Evolutionary conservation across 148 eudicot genomes (phyloP).

Genomic region (Vaccinium vitisidaea): DNA sequence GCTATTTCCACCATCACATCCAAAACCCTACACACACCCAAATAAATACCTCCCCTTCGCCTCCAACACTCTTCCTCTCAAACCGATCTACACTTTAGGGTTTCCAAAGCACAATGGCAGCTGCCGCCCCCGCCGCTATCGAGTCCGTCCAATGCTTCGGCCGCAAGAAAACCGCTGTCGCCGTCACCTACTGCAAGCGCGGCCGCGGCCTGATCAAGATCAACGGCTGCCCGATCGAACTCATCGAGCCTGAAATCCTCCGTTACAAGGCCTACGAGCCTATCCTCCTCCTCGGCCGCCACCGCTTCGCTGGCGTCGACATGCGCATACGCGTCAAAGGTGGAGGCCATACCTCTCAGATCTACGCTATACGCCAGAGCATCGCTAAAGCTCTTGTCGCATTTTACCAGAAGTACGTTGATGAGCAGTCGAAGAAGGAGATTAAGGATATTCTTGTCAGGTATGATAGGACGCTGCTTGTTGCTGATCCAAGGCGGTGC

Average conservation of each 20-base stretch:
- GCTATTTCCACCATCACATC: background rate
- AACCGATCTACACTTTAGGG: background rate
- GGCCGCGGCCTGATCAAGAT: conserved; percentile 52
- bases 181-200: conserved; percentile 52
- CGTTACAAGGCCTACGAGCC: conserved; percentile 50
- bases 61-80: background rate
- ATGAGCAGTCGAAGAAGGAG: conserved; percentile 53
- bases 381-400: conserved; percentile 52
- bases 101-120: conserved; percentile 12
- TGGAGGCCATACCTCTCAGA: conserved; percentile 55
- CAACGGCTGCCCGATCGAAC: conserved; percentile 51
- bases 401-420: conserved; percentile 51
- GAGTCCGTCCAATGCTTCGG: conserved; percentile 57
- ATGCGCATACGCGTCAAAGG: conserved; percentile 57
- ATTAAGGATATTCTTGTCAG: conserved; percentile 52
- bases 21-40: background rate
- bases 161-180: conserved; percentile 52
- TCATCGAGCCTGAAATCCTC: conserved; percentile 48
- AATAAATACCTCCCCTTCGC: background rate
- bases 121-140: conserved; percentile 23
- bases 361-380: conserved; percentile 53
- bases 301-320: conserved; percentile 46
- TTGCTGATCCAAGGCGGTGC: conserved; percentile 51
- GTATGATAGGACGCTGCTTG: conserved; percentile 50
- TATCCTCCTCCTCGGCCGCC: conserved; percentile 47